Evolutionary conservation across 306 rosid genomes (phyloP).

Genomic region (Pterocarpus santalinus): DNA sequence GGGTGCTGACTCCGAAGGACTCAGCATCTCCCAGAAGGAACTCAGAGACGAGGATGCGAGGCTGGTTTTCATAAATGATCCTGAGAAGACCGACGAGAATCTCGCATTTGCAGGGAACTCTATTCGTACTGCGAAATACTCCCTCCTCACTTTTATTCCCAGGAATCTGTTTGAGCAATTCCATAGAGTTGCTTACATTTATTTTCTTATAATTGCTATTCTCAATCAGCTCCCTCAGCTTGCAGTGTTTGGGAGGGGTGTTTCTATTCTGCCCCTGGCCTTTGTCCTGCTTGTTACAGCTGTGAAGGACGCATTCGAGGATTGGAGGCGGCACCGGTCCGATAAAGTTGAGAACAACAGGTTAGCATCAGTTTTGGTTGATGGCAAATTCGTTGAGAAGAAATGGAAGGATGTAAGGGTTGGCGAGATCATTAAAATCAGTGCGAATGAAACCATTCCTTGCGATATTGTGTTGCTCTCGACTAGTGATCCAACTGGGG

Average conservation of each 20-base stretch:
- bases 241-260: conserved; percentile 88
- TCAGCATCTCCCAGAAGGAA: conserved; percentile 80
- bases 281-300: conserved; percentile 86
- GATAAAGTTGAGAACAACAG: conserved; percentile 88
- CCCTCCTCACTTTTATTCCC: conserved; percentile 78
- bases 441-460: conserved; percentile 81
- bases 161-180: conserved; percentile 91
- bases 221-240: conserved; percentile 98
- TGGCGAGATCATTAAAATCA: conserved; percentile 77
- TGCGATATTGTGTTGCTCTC: conserved; percentile 96
- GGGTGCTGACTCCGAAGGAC: conserved; percentile 73
- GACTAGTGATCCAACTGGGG: conserved; percentile 93
- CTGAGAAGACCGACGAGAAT: conserved; percentile 70
- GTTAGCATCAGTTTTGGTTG: conserved; percentile 67
- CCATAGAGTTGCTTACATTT: conserved; percentile 92
- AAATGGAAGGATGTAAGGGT: conserved; percentile 77
- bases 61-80: conserved; percentile 65
- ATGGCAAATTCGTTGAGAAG: conserved; percentile 55
- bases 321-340: conserved; percentile 85
- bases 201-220: conserved; percentile 85
- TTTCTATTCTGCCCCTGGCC: conserved; percentile 84
- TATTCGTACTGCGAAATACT: conserved; percentile 70
- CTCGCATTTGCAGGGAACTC: conserved; percentile 70
- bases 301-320: conserved; percentile 88
- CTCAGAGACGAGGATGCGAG: conserved; percentile 85